A percentile compares a stretch with the other conserved stretches of the same genome.
Evolutionary conservation across 805 yeast genomes (phyloP).

Genomic region (Candida orba): DNA sequence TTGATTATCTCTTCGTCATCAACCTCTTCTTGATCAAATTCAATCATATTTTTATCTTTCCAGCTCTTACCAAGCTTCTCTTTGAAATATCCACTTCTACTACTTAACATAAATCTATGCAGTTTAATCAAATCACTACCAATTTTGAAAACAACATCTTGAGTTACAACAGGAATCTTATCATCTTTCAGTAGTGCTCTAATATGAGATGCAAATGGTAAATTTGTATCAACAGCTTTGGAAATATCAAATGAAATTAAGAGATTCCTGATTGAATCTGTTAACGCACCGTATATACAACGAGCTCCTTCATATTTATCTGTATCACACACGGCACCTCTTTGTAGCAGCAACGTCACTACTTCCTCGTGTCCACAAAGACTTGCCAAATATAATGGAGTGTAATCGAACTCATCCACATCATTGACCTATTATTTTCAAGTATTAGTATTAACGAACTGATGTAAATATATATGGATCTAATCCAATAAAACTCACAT

Average conservation of each 20-base stretch:
- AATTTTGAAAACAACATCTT: conserved; percentile 19
- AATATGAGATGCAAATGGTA: conserved; percentile 69
- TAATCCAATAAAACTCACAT: conserved; percentile 25
- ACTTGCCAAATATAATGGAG: conserved; percentile 68
- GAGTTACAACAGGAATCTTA: conserved; percentile 11
- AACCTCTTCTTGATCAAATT: conserved; percentile 15
- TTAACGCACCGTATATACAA: conserved; percentile 73
- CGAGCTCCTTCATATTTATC: conserved; percentile 79
- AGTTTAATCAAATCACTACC: conserved; percentile 18
- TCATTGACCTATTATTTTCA: conserved; percentile 20
- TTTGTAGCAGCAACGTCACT: conserved; percentile 50
- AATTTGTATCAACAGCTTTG: conserved; percentile 56
- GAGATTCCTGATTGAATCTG: conserved; percentile 53
- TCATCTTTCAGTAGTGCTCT: conserved; percentile 34
- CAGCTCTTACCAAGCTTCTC: conserved; percentile 20
- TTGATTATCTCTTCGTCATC: conserved; percentile 18
- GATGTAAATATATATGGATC: too few species aligned
- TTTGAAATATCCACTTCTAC: conserved; percentile 29
- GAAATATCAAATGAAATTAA: conserved; percentile 57
- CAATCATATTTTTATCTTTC: conserved; percentile 15
- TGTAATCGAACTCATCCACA: conserved; percentile 66
- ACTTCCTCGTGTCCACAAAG: conserved; percentile 66
- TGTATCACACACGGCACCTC: conserved; percentile 74
- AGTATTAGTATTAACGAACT: background rate
- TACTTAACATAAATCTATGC: conserved; percentile 37